Base-by-base conservation (phyloP, 176 grass and related monocot genomes). In the Triticum turgidum region DNA sequence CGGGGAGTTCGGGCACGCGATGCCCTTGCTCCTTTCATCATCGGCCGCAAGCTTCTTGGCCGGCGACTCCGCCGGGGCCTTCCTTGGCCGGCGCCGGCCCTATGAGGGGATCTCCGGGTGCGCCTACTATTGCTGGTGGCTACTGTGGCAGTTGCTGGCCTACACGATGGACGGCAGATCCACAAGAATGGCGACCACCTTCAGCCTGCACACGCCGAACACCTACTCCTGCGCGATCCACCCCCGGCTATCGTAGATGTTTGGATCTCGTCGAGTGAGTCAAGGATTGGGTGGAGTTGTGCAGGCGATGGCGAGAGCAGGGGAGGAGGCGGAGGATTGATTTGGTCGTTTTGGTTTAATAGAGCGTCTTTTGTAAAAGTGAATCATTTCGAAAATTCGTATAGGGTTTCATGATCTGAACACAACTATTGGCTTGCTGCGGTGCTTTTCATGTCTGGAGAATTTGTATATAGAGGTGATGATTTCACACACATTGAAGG, bases 1-100 rank as follows among this genome's bases (percentile, higher is more conserved):
- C 61, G 85, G 89, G 58, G 89, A 87, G 81, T 91, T 76, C 7
- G 85, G 89, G 69, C 89, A 87, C 49, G 85, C 76, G 45, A 74
- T 84, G 22, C 39, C 88, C 20, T 39, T 44, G 21, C 11, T 65
- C 18, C 72, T 22, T 9, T 42, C 21, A 2, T 72, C 69, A 3
- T 72, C 69, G 3, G 20, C 37, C 3, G 35, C 20, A 51, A 0
- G 59, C 71, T 74, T 65, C 61, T 27, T 25, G 32, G 32, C 27
- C 6, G 4, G 35, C 27, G 30, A 0, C 0, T 5, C n/a, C 67
- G 44, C 44, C 3, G 3, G 61, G 1, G 18, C 20, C 1, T 84
- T 79, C 18, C 89, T 39, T 4, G 59, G 73, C 5, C 73, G 73
- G 73, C 85, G 81, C 1, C 81, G 38, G 0, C 85, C 81, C 89